phyloP scores from a whole-genome alignment of 306 rosid species.

The Ochetophila trinervis region DNA sequence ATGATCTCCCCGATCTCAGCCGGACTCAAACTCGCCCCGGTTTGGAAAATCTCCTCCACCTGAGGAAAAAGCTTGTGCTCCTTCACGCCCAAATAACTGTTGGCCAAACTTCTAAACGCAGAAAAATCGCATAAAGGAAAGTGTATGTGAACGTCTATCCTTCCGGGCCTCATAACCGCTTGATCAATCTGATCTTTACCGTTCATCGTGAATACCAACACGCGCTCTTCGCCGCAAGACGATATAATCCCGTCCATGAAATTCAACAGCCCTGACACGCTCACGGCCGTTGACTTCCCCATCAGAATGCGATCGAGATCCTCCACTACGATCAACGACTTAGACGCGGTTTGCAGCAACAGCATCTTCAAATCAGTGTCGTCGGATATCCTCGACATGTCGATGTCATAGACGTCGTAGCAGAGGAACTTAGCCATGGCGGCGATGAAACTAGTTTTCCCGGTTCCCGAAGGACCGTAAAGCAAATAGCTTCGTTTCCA shows the following conservation, averaged over 20 bases:
- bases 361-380: slow-evolving; percentile 58
- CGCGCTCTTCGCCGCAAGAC: slow-evolving; percentile 73
- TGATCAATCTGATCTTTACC: slow-evolving; percentile 51
- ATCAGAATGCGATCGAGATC: slow-evolving; percentile 61
- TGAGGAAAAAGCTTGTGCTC: slow-evolving; percentile 90
- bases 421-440: slow-evolving; percentile 82
- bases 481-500: slow-evolving; percentile 92
- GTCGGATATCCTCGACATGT: slow-evolving; percentile 48
- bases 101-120: slow-evolving; percentile 69
- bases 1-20: slow-evolving; percentile 85
- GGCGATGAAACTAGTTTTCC: slow-evolving; percentile 76
- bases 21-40: slow-evolving; percentile 65
- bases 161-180: slow-evolving; percentile 70
- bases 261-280: slow-evolving; percentile 55
- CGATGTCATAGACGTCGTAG: slow-evolving; percentile 81
- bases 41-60: slow-evolving; percentile 72
- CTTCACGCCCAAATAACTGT: slow-evolving; percentile 67
- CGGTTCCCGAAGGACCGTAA: slow-evolving; percentile 77
- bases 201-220: slow-evolving; percentile 82
- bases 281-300: slow-evolving; percentile 40
- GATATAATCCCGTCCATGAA: slow-evolving; percentile 89
- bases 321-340: slow-evolving; percentile 71
- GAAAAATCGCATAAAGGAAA: slow-evolving; percentile 81
- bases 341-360: slow-evolving; percentile 59
- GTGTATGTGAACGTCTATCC: slow-evolving; percentile 77